These are phyloP conservation scores for Erodium trifolium DNA, from an alignment of 441 rosid species.

Conservation along the genomic window DNA sequence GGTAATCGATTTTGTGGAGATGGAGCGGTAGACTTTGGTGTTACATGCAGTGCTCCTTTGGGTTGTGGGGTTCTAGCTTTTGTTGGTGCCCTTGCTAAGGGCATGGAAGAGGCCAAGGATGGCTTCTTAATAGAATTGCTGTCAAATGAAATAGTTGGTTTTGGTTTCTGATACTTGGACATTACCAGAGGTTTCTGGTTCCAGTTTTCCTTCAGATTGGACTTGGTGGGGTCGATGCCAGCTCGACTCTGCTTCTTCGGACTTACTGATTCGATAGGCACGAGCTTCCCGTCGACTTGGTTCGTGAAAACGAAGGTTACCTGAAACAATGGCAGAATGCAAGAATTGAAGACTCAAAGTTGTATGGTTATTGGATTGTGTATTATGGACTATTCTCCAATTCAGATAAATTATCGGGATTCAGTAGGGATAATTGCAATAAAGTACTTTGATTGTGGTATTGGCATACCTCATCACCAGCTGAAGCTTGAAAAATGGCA, in stretches of 20 bases:
- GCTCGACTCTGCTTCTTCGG: slow-evolving; percentile 25
- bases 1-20: slow-evolving; percentile 34
- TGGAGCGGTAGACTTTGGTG: slow-evolving; percentile 19
- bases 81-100: slow-evolving; percentile 16
- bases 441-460: neutral
- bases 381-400: neutral
- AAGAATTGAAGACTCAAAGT: neutral
- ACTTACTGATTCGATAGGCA: slow-evolving; percentile 55
- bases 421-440: neutral
- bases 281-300: slow-evolving; percentile 87
- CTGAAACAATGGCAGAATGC: slow-evolving; percentile 34
- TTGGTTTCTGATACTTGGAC: slow-evolving; percentile 34
- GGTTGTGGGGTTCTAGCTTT: slow-evolving; percentile 24
- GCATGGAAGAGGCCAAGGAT: slow-evolving; percentile 27
- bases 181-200: slow-evolving; percentile 28
- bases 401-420: neutral
- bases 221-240: slow-evolving; percentile 18
- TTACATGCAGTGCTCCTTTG: slow-evolving; percentile 21
- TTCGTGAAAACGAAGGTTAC: slow-evolving; percentile 82
- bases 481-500: slow-evolving; percentile 72
- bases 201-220: slow-evolving; percentile 24
- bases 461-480: slow-evolving; percentile 72
- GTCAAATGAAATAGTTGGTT: slow-evolving; percentile 25
- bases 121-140: slow-evolving; percentile 22
- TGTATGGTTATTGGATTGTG: no score